Base-by-base conservation (phyloP, 306 rosid species). In the Myrica gale region DNA sequence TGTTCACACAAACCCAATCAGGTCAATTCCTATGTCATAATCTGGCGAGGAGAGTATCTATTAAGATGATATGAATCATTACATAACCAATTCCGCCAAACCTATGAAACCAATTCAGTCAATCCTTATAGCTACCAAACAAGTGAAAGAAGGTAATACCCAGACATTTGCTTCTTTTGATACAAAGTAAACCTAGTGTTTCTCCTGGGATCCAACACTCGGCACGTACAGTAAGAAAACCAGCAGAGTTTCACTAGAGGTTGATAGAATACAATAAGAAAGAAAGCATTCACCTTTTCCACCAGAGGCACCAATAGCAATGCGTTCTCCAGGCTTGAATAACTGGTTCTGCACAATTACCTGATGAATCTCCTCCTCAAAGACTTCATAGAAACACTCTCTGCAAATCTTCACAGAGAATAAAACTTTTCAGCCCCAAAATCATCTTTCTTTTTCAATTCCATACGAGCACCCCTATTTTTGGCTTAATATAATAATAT, bases 241-340 rank as follows among this genome's bases (percentile, higher is more conserved):
- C 47, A 21, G 20, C 10, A 23, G 7, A 7, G 48, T 66, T 3
- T 32, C 50, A 8, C 15, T 8, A 1, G 48, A 66, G 17, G 41
- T 16, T 0, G 6, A 42, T 16, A 42, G 12, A 66, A 65, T 37
- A 17, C 2, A 44, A 43, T n/a, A 66, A 16, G 50, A 43, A 66
- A 3, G 7, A 57, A 66, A 66, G 32, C 32, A 65, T 41, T 74
- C 82, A 89, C 94, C 90, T 84, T 95, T 95, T 4, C 98, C 98
- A 43, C 98, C 98, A 15, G 98, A 92, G 42, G 97, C 98, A 19
- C 98, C 98, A 44, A 95, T 80, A 3, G 96, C 97, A 3, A 92
- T 72, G 46, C 97, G 97, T 17, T 95, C 96, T 0, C 98, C 97
- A 0, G 81, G 83, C 47, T 51, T 77, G 67, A 95, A 92, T 26